These are phyloP conservation scores for Trichoderma polysporum DNA, from an alignment of 2,329 filamentous ascomycete species.

Conservation along the genomic window DNA sequence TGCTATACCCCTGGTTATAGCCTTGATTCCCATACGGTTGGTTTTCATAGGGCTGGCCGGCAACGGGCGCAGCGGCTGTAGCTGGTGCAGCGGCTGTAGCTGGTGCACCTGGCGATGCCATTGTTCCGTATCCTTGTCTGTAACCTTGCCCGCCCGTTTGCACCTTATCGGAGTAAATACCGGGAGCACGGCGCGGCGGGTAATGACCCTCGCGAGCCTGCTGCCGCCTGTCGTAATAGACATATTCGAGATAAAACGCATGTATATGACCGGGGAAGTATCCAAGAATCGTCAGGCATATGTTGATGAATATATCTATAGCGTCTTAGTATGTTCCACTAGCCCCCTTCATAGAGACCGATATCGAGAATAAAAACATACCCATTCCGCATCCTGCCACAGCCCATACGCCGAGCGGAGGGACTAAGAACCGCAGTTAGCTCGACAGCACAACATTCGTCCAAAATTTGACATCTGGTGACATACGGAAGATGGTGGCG, in stretches of 20 bases:
- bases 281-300: constrained; percentile 65
- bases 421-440: constrained; percentile 49
- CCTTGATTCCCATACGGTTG: neutral
- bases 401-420: constrained; percentile 62
- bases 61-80: neutral
- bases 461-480: neutral
- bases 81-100: constrained; percentile 19
- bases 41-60: neutral
- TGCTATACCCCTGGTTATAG: neutral
- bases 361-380: constrained; percentile 30
- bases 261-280: constrained; percentile 77
- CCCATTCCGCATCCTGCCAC: constrained; percentile 63
- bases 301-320: constrained; percentile 64
- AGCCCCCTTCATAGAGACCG: neutral
- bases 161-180: constrained; percentile 71
- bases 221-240: constrained; percentile 75
- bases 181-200: constrained; percentile 57
- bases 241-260: constrained; percentile 78
- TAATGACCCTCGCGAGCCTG: constrained; percentile 58
- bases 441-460: neutral
- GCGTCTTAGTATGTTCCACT: constrained; percentile 19
- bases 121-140: constrained; percentile 49
- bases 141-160: constrained; percentile 62
- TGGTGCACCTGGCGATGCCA: constrained; percentile 36
- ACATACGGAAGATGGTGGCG: constrained; percentile 54